Conservation (phyloP, 805 yeast genomes). For the Candida argentea region DNA sequence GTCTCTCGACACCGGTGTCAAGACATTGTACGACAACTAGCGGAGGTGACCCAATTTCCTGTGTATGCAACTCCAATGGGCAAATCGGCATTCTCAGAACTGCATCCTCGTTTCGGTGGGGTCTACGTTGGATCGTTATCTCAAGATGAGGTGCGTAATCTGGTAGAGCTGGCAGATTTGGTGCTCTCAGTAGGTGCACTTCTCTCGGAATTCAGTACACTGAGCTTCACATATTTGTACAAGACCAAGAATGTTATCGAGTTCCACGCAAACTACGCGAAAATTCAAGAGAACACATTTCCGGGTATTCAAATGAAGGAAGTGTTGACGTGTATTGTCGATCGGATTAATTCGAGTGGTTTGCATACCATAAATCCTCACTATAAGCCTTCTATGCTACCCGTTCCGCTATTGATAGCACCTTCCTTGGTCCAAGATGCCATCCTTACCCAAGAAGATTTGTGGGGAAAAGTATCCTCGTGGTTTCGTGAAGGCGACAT, state of each 20-base stretch:
- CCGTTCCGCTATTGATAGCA: constrained; percentile 45
- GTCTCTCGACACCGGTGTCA: constrained; percentile 67
- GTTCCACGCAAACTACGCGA: constrained; percentile 69
- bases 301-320: constrained; percentile 65
- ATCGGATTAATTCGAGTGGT: constrained; percentile 26
- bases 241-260: constrained; percentile 67
- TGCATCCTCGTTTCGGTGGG: constrained; percentile 68
- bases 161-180: constrained; percentile 67
- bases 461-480: constrained; percentile 55
- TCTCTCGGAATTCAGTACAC: constrained; percentile 84
- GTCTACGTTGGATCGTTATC: constrained; percentile 80
- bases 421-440: constrained; percentile 22
- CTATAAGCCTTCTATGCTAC: constrained; percentile 4
- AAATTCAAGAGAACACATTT: constrained; percentile 59
- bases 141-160: constrained; percentile 56
- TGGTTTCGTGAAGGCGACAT: constrained; percentile 62
- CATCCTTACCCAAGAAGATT: constrained; percentile 48
- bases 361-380: constrained; percentile 35
- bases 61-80: constrained; percentile 88
- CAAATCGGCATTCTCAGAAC: constrained; percentile 68
- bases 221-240: constrained; percentile 71
- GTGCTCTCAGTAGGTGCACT: constrained; percentile 73
- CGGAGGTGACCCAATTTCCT: constrained; percentile 65
- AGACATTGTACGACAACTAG: constrained; percentile 52
- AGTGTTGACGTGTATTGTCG: constrained; percentile 22